phyloP scores from a whole-genome alignment of 2,329 filamentous ascomycete species.

The Ilyonectria robusta region DNA sequence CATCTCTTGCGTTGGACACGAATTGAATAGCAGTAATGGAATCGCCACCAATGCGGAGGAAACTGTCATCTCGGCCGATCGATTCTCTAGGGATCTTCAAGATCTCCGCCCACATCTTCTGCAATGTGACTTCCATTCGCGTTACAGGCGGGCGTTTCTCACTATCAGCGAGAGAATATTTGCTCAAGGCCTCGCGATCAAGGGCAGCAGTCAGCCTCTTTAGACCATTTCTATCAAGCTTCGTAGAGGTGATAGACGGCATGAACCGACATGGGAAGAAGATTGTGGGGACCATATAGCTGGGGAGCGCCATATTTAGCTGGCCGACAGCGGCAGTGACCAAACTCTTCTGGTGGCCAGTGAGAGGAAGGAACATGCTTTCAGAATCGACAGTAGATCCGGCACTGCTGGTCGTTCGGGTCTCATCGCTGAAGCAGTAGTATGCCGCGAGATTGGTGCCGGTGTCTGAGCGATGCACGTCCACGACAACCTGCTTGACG shows the following conservation, averaged over 20 bases:
- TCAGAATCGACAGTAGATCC: conserved; percentile 1
- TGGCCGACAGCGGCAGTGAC: not conserved
- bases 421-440: not conserved
- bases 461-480: conserved; percentile 1
- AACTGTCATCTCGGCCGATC: conserved; percentile 57
- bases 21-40: conserved; percentile 65
- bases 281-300: conserved; percentile 38
- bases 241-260: conserved; percentile 30
- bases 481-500: not conserved
- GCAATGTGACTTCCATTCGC: conserved; percentile 43
- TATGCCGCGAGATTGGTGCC: conserved; percentile 2
- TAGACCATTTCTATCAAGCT: conserved; percentile 25
- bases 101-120: conserved; percentile 55
- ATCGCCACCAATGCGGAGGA: conserved; percentile 65
- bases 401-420: not conserved
- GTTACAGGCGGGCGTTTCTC: conserved; percentile 20
- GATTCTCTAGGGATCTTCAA: conserved; percentile 52
- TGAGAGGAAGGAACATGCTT: not conserved
- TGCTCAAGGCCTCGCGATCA: conserved; percentile 8
- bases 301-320: conserved; percentile 22
- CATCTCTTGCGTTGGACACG: conserved; percentile 58
- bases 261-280: conserved; percentile 33
- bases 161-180: conserved; percentile 8
- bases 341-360: not conserved
- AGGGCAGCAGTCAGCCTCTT: conserved; percentile 15